Conservation (phyloP, 495 filamentous ascomycete genomes). For the Staphylotrichum longicolle region DNA sequence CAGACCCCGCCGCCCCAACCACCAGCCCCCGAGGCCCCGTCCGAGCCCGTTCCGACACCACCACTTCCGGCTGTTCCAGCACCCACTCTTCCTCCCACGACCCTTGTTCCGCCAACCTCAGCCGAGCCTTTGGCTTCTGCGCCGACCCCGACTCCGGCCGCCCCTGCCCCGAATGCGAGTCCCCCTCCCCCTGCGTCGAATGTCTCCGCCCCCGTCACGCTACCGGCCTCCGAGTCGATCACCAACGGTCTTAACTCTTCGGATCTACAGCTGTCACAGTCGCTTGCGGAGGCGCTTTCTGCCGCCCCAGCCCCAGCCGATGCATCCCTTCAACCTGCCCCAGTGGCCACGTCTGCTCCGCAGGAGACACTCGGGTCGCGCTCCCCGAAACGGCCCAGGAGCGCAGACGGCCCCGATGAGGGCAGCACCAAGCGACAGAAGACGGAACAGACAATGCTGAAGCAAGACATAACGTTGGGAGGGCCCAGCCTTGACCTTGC, state of each 20-base stretch:
- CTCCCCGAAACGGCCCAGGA: slow-evolving; percentile 36
- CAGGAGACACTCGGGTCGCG: background rate
- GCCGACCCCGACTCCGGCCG: background rate
- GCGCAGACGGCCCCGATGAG: slow-evolving; percentile 30
- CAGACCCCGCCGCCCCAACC: background rate
- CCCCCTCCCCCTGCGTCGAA: background rate
- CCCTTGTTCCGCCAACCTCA: background rate
- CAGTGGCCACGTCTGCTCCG: background rate
- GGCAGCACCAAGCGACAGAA: slow-evolving; percentile 38
- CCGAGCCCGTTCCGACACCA: background rate
- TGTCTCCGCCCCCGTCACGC: background rate
- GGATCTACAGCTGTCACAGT: background rate
- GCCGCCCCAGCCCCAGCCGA: background rate
- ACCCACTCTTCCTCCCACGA: background rate
- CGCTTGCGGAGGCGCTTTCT: background rate
- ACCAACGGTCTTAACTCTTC: background rate
- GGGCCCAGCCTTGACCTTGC: slow-evolving; percentile 24
- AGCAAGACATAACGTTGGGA: slow-evolving; percentile 10
- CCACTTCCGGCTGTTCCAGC: background rate
- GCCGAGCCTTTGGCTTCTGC: background rate
- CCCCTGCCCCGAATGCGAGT: background rate
- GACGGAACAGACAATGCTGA: slow-evolving; percentile 26
- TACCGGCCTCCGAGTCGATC: background rate
- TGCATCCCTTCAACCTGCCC: background rate
- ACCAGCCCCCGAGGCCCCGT: background rate